Conservation (phyloP, 495 filamentous ascomycete species). For the Chaetomium fimeti region DNA sequence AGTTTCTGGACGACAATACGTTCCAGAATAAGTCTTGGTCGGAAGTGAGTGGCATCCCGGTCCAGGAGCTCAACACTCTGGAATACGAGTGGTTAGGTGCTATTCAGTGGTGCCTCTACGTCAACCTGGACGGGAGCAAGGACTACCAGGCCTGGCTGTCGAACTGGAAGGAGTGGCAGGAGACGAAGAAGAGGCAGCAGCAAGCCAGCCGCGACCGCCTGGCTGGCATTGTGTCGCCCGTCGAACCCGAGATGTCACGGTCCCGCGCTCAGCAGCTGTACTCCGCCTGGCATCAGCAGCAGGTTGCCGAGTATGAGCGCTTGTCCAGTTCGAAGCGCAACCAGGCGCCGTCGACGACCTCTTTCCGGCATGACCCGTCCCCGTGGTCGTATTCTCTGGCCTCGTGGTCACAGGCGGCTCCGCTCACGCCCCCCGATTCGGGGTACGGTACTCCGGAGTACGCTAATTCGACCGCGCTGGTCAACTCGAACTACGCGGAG, state of each 20-base stretch:
- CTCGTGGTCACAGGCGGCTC: conserved; percentile 42
- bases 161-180: conserved; percentile 80
- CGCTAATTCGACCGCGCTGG: conserved; percentile 43
- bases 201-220: conserved; percentile 49
- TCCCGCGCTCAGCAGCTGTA: conserved; percentile 40
- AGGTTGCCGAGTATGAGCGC: conserved; percentile 52
- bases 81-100: conserved; percentile 89
- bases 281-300: conserved; percentile 54
- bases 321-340: conserved; percentile 42
- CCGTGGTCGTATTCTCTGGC: conserved; percentile 35
- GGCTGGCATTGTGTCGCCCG: conserved; percentile 60
- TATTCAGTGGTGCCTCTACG: conserved; percentile 84
- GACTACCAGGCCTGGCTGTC: conserved; percentile 80
- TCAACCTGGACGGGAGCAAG: conserved; percentile 75
- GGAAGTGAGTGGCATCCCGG: conserved; percentile 90
- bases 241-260: conserved; percentile 61
- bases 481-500: conserved; percentile 47
- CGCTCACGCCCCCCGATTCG: conserved; percentile 51
- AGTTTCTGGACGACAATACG: conserved; percentile 98
- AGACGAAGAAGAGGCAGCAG: conserved; percentile 58
- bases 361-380: conserved; percentile 52
- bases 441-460: conserved; percentile 55
- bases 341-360: conserved; percentile 45
- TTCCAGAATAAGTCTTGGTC: conserved; percentile 99
- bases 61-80: conserved; percentile 81